Evolutionary conservation across 1,284 basidiomycete species (phyloP).

Genomic region (Irpex lacteus): DNA sequence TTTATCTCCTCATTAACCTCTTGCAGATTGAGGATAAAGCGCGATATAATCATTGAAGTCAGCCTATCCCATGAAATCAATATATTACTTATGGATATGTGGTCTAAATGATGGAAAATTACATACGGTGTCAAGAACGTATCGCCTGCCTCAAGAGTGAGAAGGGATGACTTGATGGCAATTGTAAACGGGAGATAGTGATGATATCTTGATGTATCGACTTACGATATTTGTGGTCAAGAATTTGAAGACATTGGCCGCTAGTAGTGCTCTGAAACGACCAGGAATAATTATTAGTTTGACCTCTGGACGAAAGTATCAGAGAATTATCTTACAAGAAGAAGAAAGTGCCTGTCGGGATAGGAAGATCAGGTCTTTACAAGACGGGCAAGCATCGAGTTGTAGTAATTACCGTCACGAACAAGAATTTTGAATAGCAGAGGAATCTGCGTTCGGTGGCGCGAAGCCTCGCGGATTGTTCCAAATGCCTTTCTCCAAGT

Average conservation of each 20-base stretch:
- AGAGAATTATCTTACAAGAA: not conserved
- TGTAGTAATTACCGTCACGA: not conserved
- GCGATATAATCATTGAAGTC: not conserved
- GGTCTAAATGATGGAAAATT: not conserved
- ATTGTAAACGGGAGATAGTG: not conserved
- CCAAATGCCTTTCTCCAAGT: not conserved
- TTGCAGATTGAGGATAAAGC: not conserved
- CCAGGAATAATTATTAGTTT: not conserved
- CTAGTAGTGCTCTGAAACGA: not conserved
- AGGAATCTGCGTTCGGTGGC: not conserved
- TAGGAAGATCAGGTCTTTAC: too few relatives aligned
- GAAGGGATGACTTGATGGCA: not conserved
- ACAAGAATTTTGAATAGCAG: not conserved
- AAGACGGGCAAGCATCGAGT: too few relatives aligned
- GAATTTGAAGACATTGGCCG: not conserved
- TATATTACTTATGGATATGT: not conserved
- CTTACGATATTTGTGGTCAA: not conserved
- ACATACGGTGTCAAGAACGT: not conserved
- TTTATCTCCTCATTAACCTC: not conserved
- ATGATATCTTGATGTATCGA: not conserved
- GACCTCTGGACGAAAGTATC: not conserved
- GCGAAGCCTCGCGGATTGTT: not conserved
- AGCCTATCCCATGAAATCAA: not conserved
- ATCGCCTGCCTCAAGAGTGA: not conserved
- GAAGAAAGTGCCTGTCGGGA: not conserved